Percentiles rank a stretch among this genome's conserved stretches.
phyloP scores from a whole-genome alignment of 495 filamentous ascomycete species.

The Penicillium lividum region DNA sequence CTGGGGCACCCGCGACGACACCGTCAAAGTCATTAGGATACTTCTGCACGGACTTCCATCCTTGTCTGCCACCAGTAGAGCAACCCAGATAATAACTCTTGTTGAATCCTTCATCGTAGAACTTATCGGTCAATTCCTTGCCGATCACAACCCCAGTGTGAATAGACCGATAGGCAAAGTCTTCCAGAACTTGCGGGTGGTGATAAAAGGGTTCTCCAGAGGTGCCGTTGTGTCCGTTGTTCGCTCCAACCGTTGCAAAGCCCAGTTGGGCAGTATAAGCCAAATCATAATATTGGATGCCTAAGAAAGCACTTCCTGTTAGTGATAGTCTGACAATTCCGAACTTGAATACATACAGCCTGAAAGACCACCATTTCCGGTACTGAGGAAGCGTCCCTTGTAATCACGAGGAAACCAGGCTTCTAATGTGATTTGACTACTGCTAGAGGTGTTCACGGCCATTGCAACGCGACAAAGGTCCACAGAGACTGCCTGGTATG shows the following conservation, averaged over 20 bases:
- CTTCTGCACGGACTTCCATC: slow-evolving; percentile 51
- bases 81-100: slow-evolving; percentile 60
- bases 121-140: slow-evolving; percentile 48
- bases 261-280: slow-evolving; percentile 46
- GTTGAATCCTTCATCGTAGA: slow-evolving; percentile 45
- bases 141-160: slow-evolving; percentile 56
- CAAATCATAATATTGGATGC: slow-evolving; percentile 50
- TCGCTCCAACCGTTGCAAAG: slow-evolving; percentile 58
- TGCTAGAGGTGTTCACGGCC: slow-evolving; percentile 53
- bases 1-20: slow-evolving; percentile 60
- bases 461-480: slow-evolving; percentile 61
- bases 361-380: slow-evolving; percentile 58
- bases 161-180: slow-evolving; percentile 49
- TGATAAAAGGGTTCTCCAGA: slow-evolving; percentile 52
- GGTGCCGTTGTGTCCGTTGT: slow-evolving; percentile 60
- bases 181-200: slow-evolving; percentile 50
- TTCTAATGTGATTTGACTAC: slow-evolving; percentile 56
- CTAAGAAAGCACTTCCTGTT: slow-evolving; percentile 18
- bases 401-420: slow-evolving; percentile 59
- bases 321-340: not conserved
- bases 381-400: slow-evolving; percentile 52
- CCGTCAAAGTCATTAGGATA: slow-evolving; percentile 64
- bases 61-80: slow-evolving; percentile 57
- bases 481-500: slow-evolving; percentile 42
- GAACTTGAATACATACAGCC: slow-evolving; percentile 43